These are phyloP conservation scores for Colletotrichum sp. DNA, from an alignment of 2,329 filamentous ascomycete genomes.

Conservation along the genomic window DNA sequence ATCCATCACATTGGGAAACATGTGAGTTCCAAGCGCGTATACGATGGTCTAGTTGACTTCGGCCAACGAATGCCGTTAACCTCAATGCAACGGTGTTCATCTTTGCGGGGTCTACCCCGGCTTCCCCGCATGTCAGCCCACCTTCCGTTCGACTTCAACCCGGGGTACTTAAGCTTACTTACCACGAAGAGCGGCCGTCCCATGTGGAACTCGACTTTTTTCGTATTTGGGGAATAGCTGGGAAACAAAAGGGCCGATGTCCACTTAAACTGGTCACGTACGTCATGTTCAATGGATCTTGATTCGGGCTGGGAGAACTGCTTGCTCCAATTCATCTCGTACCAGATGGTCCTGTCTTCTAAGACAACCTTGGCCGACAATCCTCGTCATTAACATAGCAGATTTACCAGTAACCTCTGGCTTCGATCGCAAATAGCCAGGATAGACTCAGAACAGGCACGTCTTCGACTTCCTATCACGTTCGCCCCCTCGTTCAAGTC, in stretches of 20 bases:
- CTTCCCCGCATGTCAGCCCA: neutral
- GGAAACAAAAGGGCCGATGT: neutral
- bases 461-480: neutral
- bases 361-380: neutral
- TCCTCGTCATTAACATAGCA: neutral
- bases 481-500: neutral
- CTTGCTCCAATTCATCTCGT: neutral
- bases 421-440: neutral
- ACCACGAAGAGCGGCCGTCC: neutral
- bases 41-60: neutral
- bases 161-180: neutral
- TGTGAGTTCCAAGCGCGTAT: neutral
- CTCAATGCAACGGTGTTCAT: neutral
- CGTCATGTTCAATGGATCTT: neutral
- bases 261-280: neutral
- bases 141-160: neutral
- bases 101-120: neutral
- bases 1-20: neutral
- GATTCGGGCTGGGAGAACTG: neutral
- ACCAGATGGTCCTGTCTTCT: neutral
- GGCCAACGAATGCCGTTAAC: neutral
- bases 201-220: fast-evolving
- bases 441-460: fast-evolving
- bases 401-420: neutral
- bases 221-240: neutral